Evolutionary conservation across 306 rosid species (phyloP), one percentile per base, ranked within the genome.

Genomic region (Cicer bijugum): DNA sequence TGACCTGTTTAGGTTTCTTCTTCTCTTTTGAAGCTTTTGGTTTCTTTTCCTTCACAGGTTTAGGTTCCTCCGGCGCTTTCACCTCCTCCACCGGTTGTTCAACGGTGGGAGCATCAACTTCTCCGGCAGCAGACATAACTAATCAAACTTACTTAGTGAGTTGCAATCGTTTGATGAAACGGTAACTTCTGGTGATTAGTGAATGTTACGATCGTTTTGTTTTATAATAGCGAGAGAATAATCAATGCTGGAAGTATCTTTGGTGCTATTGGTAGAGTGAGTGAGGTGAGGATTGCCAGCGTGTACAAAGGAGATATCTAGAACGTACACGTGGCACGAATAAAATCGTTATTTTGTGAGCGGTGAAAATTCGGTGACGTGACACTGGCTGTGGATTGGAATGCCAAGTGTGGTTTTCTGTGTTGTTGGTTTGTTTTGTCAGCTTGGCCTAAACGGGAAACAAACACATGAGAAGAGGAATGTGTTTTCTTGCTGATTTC

Each of bases 1-100:
- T 92, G 9, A 85, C 44, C 71, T 87, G 80, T 48, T 60, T 84
- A 0, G 93, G 88, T 74, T 87, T 89, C 84, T 87, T 89, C 84
- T 84, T 83, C 79, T 83, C 92, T 55, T 79, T 89, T 0, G 85
- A 72, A 37, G 72, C 78, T 77, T 64, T 82, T 2, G 92, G 68
- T 48, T 85, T 91, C 77, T 56, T 88, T 85, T 89, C 92, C 84
- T 69, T 82, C 20, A 28, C 76, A 7, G 84, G 56, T 76, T 79
- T 82, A 10, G 79, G 12, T 69, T 79, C 81, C 81, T 71, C 86
- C 10, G 67, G 20, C 68, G 44, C 81, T 19, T 75, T 70, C 12
- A 57, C 75, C 63, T 78, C 87, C 74, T 45, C 82, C 72, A 70
- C 71, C 10, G 84, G 70, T 1, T 71, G 48, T 7, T 48, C 85